Base-by-base conservation (phyloP, 1,284 basidiomycete species). In the Thelephora terrestris region DNA sequence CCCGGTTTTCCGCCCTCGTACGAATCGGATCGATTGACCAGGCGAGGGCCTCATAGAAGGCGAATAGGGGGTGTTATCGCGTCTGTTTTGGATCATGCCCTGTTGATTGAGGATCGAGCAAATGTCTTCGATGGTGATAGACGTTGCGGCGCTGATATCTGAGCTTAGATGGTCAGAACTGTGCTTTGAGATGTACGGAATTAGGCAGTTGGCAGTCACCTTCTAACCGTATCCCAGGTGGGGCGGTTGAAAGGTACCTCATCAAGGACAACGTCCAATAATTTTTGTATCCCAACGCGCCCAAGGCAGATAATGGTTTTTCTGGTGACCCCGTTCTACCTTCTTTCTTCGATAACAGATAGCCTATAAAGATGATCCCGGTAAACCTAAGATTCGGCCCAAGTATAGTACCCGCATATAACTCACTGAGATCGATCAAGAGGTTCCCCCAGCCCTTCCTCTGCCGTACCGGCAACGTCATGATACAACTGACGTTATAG, bases 401-500 rank as follows among this genome's bases (percentile, higher is more conserved):
- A 45, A 32, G 27, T 32, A 32, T 18, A n/a, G 14, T 25, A 16
- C 27, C n/a, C 7, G 35, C 46, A 52, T 45, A 50, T n/a, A 45
- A 75, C 93, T 63, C 66, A 96, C 94, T 98, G 68, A 97, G 96
- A 66, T 91, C 96, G 61, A 97, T 97, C 58, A 97, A 74, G 49
- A 91, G 73, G 66, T 93, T 91, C 7, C 93, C 93, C 91, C 92
- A 97, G 0, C 93, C 93, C 61, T 89, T 84, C 51, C 96, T 73
- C 64, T 99, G 96, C 55, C 93, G 74, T 36, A 98, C 88, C 1
- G 96, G 96, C 37, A 99, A 69, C 9, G 96, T 99, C 94, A 99
- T 97, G 64, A 99, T 99, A 71, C 96, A 99, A 66, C 91, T 96
- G 55, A 99, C 83, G 67, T 99, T 99, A 66, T 90, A 92, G 62